These are phyloP conservation scores for Fusarium sp. DNA, from an alignment of 2,329 filamentous ascomycete species.

Conservation along the genomic window DNA sequence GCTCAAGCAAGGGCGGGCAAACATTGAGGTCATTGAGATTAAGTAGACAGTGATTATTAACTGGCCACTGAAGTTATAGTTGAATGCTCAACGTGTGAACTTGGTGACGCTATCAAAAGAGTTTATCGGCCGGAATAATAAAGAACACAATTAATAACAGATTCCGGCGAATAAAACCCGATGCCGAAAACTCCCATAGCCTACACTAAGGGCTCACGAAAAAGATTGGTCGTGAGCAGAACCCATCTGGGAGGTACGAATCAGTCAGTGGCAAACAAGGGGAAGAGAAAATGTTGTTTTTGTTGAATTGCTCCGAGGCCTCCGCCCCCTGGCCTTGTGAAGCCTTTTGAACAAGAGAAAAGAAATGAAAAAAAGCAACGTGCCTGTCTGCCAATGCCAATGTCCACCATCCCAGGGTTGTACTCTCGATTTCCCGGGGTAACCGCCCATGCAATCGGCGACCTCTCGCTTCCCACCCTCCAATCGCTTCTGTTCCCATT, in stretches of 20 bases:
- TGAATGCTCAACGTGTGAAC: not conserved
- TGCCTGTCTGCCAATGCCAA: not conserved
- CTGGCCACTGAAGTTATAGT: not conserved
- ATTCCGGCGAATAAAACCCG: no score
- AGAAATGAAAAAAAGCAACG: not conserved
- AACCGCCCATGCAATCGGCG: not conserved
- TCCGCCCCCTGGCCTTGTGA: no score
- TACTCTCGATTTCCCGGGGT: not conserved
- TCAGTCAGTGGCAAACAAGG: not conserved
- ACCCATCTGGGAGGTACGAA: not conserved
- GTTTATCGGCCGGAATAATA: no score
- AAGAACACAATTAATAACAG: no score
- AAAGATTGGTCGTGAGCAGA: not conserved
- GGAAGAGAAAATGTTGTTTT: not conserved
- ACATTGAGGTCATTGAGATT: not conserved
- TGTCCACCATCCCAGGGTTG: not conserved
- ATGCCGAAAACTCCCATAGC: no score
- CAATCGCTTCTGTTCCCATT: not conserved
- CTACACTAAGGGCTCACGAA: no score
- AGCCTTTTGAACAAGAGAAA: not conserved
- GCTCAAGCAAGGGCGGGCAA: not conserved
- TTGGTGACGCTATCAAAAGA: no score
- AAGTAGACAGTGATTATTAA: not conserved
- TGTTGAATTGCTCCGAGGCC: no score
- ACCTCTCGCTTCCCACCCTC: not conserved